phyloP scores from a whole-genome alignment of 352 stramenopile species.

The Pythium volutum region DNA sequence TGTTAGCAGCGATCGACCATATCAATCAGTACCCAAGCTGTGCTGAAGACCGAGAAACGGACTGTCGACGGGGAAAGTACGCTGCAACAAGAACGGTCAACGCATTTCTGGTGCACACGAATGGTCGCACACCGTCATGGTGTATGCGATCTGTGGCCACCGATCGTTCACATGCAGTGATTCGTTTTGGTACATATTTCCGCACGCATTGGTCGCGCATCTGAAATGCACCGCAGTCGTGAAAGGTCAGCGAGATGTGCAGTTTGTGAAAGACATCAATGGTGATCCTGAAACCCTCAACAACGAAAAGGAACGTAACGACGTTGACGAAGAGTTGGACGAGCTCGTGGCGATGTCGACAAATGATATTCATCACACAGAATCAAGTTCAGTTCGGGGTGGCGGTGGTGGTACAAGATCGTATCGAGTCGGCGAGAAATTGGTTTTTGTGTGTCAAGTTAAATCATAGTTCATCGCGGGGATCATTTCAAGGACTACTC shows the following conservation, averaged over 20 bases:
- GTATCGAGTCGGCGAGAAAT: background rate
- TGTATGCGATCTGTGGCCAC: background rate
- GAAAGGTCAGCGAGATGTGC: too few species aligned
- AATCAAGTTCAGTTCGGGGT: background rate
- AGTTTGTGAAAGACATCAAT: too few species aligned
- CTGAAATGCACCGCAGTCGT: too few species aligned
- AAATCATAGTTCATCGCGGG: conserved; percentile 2
- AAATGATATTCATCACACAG: background rate
- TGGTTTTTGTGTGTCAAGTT: conserved; percentile 2
- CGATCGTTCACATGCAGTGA: conserved; percentile 7
- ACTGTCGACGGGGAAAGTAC: conserved; percentile 6
- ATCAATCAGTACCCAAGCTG: background rate
- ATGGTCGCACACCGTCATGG: conserved; percentile 8
- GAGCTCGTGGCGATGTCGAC: background rate
- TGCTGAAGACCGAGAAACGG: conserved; percentile 10
- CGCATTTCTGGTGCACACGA: conserved; percentile 7
- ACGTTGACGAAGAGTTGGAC: background rate
- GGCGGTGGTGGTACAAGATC: background rate
- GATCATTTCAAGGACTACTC: background rate
- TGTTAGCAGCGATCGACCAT: conserved; percentile 7
- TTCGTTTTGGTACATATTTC: conserved; percentile 12
- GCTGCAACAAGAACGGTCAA: conserved; percentile 7
- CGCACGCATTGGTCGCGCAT: background rate
- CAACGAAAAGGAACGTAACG: too few species aligned
- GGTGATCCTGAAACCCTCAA: background rate